Conservation (phyloP, 2,329 filamentous ascomycete species). For the Coniochaeta prunicola region DNA sequence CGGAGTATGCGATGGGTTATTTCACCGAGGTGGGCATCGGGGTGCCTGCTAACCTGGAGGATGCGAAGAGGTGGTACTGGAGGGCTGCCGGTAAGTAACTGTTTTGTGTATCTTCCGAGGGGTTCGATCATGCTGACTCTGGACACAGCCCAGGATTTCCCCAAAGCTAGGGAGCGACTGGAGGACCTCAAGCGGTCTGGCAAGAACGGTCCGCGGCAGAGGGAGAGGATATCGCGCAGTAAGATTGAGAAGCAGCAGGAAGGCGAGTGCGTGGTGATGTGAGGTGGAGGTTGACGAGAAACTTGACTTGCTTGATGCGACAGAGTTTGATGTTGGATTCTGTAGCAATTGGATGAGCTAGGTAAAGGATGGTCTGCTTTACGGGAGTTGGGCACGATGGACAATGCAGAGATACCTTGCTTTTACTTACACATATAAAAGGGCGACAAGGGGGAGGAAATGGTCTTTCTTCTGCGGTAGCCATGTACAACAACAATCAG, state of each 20-base stretch:
- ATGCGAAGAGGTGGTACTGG: constrained; percentile 98
- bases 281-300: constrained; percentile 15
- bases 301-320: too few species aligned
- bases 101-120: not conserved
- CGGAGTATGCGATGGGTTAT: constrained; percentile 97
- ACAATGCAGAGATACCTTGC: not conserved
- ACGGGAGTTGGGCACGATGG: not conserved
- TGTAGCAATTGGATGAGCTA: not conserved
- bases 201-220: constrained; percentile 61
- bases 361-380: not conserved
- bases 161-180: constrained; percentile 84
- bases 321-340: not conserved
- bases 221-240: constrained; percentile 74
- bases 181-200: constrained; percentile 85
- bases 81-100: constrained; percentile 78
- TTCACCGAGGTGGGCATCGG: constrained; percentile 95
- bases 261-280: constrained; percentile 85
- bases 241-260: constrained; percentile 79
- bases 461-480: not conserved
- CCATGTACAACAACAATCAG: not conserved
- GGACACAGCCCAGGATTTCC: constrained; percentile 82
- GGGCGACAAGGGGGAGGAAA: not conserved
- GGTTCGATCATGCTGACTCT: constrained; percentile 19
- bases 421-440: not conserved
- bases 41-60: constrained; percentile 76